phyloP scores from a whole-genome alignment of 257 asterid genomes.

The Solanum rostratum region DNA sequence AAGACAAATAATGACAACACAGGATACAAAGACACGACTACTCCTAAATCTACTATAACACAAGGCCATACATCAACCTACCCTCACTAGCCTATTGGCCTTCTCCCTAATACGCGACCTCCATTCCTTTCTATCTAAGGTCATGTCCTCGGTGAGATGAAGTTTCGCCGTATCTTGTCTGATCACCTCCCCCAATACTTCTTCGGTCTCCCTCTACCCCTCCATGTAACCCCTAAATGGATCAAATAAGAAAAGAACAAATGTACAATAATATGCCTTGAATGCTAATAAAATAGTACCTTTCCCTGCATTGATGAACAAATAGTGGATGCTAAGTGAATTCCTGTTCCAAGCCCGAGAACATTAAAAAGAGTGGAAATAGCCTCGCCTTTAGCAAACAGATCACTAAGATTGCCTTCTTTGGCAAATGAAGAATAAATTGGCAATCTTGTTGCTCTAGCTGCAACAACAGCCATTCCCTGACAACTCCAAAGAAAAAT shows the following conservation, averaged over 20 bases:
- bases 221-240: neutral
- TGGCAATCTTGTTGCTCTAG: constrained; percentile 97
- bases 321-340: constrained; percentile 81
- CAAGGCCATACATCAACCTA: too few relatives aligned
- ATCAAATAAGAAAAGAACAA: neutral
- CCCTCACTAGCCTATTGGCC: too few relatives aligned
- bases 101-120: too few relatives aligned
- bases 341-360: constrained; percentile 86
- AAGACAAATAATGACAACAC: too few relatives aligned
- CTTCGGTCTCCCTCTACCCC: too few relatives aligned
- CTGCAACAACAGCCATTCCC: constrained; percentile 99
- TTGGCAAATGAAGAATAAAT: constrained; percentile 94
- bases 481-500: constrained; percentile 21
- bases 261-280: neutral
- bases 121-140: too few relatives aligned
- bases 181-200: too few relatives aligned
- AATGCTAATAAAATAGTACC: constrained; percentile 30
- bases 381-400: constrained; percentile 97
- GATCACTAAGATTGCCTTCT: constrained; percentile 98
- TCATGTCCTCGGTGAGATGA: too few relatives aligned
- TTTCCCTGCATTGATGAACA: constrained; percentile 89
- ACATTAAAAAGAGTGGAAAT: constrained; percentile 89
- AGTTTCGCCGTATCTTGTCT: too few relatives aligned
- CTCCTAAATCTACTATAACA: too few relatives aligned
- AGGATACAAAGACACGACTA: too few relatives aligned